These are phyloP conservation scores for Starmerella lactis-condensi DNA, from an alignment of 805 yeast species.

Conservation along the genomic window DNA sequence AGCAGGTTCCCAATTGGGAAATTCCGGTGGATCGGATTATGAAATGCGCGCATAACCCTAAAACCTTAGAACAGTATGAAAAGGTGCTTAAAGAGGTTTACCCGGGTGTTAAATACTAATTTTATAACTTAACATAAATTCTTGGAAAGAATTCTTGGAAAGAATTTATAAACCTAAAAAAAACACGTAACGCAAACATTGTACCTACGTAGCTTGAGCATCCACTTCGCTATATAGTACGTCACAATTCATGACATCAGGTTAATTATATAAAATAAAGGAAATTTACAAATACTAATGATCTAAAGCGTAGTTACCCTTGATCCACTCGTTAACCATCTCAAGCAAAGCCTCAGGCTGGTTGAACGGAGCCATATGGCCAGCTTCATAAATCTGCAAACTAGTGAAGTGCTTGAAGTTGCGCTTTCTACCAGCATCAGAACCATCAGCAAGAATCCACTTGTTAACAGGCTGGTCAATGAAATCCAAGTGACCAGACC, in stretches of 20 bases:
- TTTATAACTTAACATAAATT: neutral
- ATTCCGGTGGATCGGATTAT: constrained; percentile 10
- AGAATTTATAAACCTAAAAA: neutral
- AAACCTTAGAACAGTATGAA: constrained; percentile 9
- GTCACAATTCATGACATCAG: neutral
- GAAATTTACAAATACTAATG: neutral
- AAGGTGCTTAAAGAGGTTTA: constrained; percentile 3
- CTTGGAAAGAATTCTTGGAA: neutral
- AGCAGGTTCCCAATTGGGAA: constrained; percentile 13
- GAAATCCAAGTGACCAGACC: constrained; percentile 40
- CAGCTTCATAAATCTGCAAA: constrained; percentile 66
- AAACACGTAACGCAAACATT: too few relatives aligned
- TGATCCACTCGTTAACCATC: constrained; percentile 75
- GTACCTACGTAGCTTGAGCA: too few relatives aligned
- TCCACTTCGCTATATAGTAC: neutral
- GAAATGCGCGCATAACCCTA: constrained; percentile 5
- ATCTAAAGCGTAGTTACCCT: constrained; percentile 33
- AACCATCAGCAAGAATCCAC: constrained; percentile 23
- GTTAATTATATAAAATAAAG: neutral
- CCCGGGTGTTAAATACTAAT: constrained; percentile 4
- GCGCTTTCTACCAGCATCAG: constrained; percentile 47
- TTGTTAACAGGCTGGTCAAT: constrained; percentile 20
- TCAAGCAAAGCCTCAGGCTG: constrained; percentile 70
- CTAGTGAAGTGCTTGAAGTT: constrained; percentile 49
- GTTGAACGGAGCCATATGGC: constrained; percentile 87